Conservation (phyloP, 2,329 filamentous ascomycete genomes). For the Fusarium duplospermum region DNA sequence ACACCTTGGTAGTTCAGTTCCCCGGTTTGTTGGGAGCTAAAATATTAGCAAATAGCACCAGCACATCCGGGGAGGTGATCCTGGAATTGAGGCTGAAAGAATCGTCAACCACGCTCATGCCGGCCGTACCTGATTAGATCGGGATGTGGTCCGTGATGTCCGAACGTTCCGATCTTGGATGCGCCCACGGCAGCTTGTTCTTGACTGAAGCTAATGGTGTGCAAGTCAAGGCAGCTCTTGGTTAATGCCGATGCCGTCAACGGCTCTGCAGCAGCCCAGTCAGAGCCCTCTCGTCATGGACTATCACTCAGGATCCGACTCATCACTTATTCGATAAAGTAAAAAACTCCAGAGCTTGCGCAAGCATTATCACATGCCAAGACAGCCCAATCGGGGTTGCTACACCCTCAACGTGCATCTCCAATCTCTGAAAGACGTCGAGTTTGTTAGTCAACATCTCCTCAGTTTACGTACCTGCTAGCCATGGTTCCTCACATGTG, state of each 20-base stretch:
- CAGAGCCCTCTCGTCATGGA: background rate
- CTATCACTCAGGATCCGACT: background rate
- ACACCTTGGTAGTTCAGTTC: background rate
- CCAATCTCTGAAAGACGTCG: background rate
- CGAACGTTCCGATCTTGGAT: conserved; percentile 26
- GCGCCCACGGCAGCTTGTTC: background rate
- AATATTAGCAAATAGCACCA: conserved; percentile 4
- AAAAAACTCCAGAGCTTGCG: background rate
- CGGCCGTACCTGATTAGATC: conserved; percentile 12
- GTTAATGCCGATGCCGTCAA: conserved; percentile 5
- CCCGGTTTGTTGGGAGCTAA: conserved; percentile 2
- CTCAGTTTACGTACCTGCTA: background rate
- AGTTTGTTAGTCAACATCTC: conserved; percentile 7
- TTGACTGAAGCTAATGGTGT: background rate
- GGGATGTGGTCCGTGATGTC: conserved; percentile 7
- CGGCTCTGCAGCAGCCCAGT: background rate
- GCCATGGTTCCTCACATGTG: conserved; percentile 17
- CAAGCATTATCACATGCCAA: conserved; percentile 30
- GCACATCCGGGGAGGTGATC: background rate
- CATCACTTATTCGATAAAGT: background rate
- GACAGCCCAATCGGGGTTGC: background rate
- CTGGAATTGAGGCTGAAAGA: conserved; percentile 25
- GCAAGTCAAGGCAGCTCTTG: conserved; percentile 3
- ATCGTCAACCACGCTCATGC: conserved; percentile 4
- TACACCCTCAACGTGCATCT: conserved; percentile 7